Evolutionary conservation across 805 yeast genomes (phyloP), one percentile per base, ranked within the genome.

Genomic region (Danielia oregonensis): DNA sequence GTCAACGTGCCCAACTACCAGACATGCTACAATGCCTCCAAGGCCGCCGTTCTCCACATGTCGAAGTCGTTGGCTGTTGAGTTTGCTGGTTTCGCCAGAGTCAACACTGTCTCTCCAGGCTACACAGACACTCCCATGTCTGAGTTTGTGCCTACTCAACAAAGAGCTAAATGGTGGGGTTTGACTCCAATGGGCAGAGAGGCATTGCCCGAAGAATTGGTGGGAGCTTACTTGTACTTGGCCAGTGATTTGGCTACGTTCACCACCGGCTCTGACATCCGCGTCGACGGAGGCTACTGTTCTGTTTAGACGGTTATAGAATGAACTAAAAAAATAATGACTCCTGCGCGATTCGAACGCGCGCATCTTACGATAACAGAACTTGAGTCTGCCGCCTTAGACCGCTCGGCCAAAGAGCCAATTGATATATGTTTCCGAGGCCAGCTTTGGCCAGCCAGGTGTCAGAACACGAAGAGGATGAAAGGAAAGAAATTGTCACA

Each of bases 1-100:
- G 93, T 79, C 50, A 87, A 87, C 60, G 76, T 79, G 42, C 96
- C 96, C 16, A 93, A 88, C 59, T 68, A 78, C 55, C 96, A 87
- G 64, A 85, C 17, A 55, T 80, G 44, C 95, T 47, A 47, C 37
- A 47, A 47, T 17, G 51, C 51, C 5, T 44, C 51, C 26, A 47
- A 47, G 43, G 51, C 51, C 3, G 51, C 51, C 7, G 51, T 47
- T 15, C 33, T 47, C 30, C 51, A 47, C 36, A 47, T 47, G 51
- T 42, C 49, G 33, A 47, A 43, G 30, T 46, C 49, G 5, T 47
- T 47, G 49, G 51, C 51, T 8, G 51, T 47, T 28, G 51, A 47
- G 39, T 47, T 47, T 33, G 51, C 51, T 16, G 51, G 51, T 1
- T 47, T 47, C 23, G 49, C 49, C 6, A 42, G 51, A 15, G 51